A percentile compares a stretch with the other conserved stretches of the same genome.
These are phyloP conservation scores for Paramecium pentaurelia DNA, from an alignment of 73 alveolate genomes.

Conservation along the genomic window DNA sequence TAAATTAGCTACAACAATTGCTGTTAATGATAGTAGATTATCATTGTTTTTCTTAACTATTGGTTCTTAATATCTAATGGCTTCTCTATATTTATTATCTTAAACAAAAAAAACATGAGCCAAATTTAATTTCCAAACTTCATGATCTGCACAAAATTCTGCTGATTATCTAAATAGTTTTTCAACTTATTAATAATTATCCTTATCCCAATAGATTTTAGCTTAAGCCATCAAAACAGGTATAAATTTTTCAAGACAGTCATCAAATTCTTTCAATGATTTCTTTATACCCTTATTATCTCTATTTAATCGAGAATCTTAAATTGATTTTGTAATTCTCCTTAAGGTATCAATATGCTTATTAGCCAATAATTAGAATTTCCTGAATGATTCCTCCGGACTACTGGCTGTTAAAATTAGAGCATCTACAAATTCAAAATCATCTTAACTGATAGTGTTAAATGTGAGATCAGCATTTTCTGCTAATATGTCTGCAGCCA, in stretches of 20 bases:
- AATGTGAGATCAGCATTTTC: conserved; percentile 95
- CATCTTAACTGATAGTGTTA: conserved; percentile 85
- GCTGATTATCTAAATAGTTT: conserved; percentile 97
- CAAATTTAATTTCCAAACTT: conserved; percentile 92
- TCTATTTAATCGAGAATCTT: conserved; percentile 92
- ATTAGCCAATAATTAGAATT: conserved; percentile 94
- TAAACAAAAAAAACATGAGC: conserved; percentile 98
- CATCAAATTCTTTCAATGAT: conserved; percentile 91
- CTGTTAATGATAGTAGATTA: conserved; percentile 94
- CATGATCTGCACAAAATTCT: conserved; percentile 98
- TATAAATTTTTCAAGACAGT: conserved; percentile 89
- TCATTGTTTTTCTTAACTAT: conserved; percentile 94
- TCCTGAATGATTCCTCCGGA: conserved; percentile 97
- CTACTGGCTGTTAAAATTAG: conserved; percentile 86
- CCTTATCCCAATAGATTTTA: conserved; percentile 98
- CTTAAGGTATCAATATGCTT: conserved; percentile 92
- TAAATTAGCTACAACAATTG: conserved; percentile 97
- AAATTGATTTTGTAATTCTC: conserved; percentile 89
- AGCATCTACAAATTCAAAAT: conserved; percentile 94
- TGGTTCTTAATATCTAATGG: conserved; percentile 97
- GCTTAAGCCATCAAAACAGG: conserved; percentile 99
- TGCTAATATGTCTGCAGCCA: conserved; percentile 95
- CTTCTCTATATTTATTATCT: conserved; percentile 96
- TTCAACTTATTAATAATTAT: conserved; percentile 95
- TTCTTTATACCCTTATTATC: conserved; percentile 90